Evolutionary conservation across 306 rosid genomes (phyloP).

Genomic region (Luffa acutangula): DNA sequence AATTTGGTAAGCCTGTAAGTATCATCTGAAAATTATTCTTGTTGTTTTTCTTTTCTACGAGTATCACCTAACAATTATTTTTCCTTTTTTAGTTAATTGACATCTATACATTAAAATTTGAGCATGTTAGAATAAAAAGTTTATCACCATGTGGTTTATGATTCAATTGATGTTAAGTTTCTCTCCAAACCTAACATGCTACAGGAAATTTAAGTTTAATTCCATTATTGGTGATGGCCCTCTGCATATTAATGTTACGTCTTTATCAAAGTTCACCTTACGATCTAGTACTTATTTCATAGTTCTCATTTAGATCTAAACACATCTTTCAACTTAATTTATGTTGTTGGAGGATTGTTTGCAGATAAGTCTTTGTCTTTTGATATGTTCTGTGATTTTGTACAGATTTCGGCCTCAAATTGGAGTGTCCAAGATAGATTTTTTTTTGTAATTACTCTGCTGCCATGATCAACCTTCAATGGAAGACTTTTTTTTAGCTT

Average conservation of each 20-base stretch:
- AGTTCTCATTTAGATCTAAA: neutral
- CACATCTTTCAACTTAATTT: neutral
- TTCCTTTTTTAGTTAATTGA: neutral
- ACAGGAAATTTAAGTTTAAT: neutral
- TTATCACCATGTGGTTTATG: neutral
- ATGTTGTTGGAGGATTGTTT: neutral
- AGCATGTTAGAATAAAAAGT: neutral
- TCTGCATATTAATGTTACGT: neutral
- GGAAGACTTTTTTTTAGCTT: no score
- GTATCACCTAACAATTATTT: neutral
- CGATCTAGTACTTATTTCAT: neutral
- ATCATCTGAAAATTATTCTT: slow-evolving; percentile 18
- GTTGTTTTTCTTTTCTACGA: neutral
- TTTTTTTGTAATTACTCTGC: no score
- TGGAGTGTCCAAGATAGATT: no score
- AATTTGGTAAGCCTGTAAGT: slow-evolving; percentile 98
- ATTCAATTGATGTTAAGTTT: neutral
- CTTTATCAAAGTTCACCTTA: neutral
- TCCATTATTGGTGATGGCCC: neutral
- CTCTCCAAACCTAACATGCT: neutral
- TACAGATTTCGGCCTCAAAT: no score
- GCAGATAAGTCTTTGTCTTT: no score
- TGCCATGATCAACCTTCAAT: no score
- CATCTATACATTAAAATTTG: neutral
- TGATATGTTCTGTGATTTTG: no score